These are phyloP conservation scores for Coemansia sp. DNA, from an alignment of 192 early-diverging fungal species.

Conservation along the genomic window DNA sequence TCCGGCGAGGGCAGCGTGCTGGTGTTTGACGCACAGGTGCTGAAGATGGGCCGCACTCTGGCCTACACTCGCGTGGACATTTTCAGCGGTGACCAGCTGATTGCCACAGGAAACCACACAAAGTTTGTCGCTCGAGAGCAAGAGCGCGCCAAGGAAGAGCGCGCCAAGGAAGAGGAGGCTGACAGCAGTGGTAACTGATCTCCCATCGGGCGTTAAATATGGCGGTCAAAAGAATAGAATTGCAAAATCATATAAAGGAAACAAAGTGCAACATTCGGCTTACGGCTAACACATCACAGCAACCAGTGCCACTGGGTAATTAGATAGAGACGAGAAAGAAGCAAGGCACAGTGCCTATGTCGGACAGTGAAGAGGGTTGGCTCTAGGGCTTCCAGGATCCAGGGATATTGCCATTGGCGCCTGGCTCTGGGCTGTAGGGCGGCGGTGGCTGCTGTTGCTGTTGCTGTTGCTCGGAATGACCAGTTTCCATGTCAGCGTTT, in stretches of 20 bases:
- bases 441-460: neutral
- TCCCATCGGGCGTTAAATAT: too few species aligned
- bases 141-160: neutral
- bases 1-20: constrained; percentile 41
- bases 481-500: neutral
- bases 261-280: too few species aligned
- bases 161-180: neutral
- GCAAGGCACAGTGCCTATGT: too few species aligned
- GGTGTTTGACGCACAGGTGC: constrained; percentile 37
- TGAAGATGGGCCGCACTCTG: constrained; percentile 47
- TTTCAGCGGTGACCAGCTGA: constrained; percentile 31
- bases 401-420: constrained; percentile 7
- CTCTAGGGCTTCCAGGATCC: constrained; percentile 19
- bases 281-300: too few species aligned
- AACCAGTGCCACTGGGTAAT: too few species aligned
- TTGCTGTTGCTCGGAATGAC: neutral
- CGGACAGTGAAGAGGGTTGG: neutral
- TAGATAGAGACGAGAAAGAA: neutral
- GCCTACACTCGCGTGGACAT: constrained; percentile 51
- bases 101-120: constrained; percentile 52
- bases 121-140: constrained; percentile 45
- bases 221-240: neutral
- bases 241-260: too few species aligned
- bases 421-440: neutral
- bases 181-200: constrained; percentile 1